Base-by-base conservation (phyloP, 1,139 yeast genomes). In the Pichia inconspicua region DNA sequence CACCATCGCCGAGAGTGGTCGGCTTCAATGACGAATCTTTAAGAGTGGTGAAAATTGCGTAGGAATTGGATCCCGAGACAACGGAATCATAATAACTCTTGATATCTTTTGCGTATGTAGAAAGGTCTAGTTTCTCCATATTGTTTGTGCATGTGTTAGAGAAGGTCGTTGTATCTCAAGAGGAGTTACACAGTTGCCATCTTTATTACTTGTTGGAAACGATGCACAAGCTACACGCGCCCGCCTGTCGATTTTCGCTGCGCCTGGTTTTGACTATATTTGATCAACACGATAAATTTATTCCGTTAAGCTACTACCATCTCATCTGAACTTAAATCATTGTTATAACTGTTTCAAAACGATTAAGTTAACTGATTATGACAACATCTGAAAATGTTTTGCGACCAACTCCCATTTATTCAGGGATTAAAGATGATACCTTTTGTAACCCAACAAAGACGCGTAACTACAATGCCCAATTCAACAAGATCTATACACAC, bases 401-500 rank as follows among this genome's bases (percentile, higher is more conserved):
- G 14, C 32, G 51, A 15, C 32, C 15, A 12, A 44, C 48, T 1
- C 44, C 53, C 2, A 19, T n/a, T 3, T 1, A 15, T 34, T 22
- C 31, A 7, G 30, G 19, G 6, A 25, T 2, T n/a, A 9, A 11
- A 6, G 56, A 54, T 32, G 25, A 37, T 5, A 44, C 55, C 40
- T 46, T 41, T 47, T 11, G 5, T 2, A 52, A 52, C 17, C 57
- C 62, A 2, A 45, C 55, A 1, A 40, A 51, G 10, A 47, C 30
- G 12, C 51, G 94, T 41, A 71, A 73, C 17, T 88, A 84, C 61
- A 75, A 73, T 32, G 74, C 75, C 40, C 97, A 90, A 65, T 90
- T 80, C 66, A 87, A 81, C 50, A 72, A 81, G 42, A 72, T 88
- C 66, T 90, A 90, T 63, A 83, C 77, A 57, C 72, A 78, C 58